phyloP scores from a whole-genome alignment of 2,329 filamentous ascomycete species.

The Aspergillus nomiae region DNA sequence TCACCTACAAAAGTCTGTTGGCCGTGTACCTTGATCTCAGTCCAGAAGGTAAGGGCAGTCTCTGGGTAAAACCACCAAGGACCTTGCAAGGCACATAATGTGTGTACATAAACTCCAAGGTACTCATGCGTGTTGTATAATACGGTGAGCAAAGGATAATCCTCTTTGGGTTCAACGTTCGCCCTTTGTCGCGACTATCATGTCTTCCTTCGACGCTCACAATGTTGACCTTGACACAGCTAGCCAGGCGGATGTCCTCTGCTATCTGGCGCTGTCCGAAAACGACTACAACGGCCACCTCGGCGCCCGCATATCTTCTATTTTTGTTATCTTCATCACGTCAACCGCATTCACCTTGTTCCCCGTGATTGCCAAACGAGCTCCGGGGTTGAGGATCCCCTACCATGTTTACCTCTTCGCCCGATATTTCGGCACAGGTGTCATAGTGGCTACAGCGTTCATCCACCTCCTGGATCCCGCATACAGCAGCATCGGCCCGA shows the following conservation, averaged over 20 bases:
- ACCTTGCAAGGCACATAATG: neutral
- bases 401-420: constrained; percentile 50
- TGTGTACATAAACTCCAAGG: constrained; percentile 1
- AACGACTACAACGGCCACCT: constrained; percentile 59
- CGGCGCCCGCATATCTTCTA: constrained; percentile 45
- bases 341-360: constrained; percentile 48
- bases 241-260: constrained; percentile 50
- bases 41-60: neutral
- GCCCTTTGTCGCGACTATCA: constrained; percentile 2
- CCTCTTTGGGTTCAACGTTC: neutral
- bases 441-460: constrained; percentile 51
- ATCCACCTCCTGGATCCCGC: constrained; percentile 52
- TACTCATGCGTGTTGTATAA: neutral
- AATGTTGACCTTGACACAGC: constrained; percentile 49
- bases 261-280: constrained; percentile 48
- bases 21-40: neutral
- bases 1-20: neutral
- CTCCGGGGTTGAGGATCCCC: constrained; percentile 41
- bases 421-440: constrained; percentile 50
- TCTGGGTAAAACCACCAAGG: neutral
- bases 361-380: constrained; percentile 49
- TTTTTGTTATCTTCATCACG: constrained; percentile 49
- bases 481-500: constrained; percentile 47
- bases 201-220: constrained; percentile 38
- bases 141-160: neutral